Conservation (phyloP, 1,284 basidiomycete genomes). For the Malassezia equina region DNA sequence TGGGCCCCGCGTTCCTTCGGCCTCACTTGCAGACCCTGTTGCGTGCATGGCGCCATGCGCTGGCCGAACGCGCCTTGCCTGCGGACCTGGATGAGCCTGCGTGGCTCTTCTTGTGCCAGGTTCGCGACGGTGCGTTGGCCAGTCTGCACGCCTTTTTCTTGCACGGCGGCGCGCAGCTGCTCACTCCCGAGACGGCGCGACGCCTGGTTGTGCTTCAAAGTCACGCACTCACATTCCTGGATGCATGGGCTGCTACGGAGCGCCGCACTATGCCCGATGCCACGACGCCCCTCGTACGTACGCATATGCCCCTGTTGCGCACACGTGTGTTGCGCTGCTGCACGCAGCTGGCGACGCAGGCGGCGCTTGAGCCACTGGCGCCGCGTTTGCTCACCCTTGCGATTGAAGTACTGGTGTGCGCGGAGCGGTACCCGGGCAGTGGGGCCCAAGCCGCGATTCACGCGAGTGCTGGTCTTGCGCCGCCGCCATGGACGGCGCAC, state of each 20-base stretch:
- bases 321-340: slow-evolving; percentile 84
- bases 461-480: slow-evolving; percentile 73
- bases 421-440: slow-evolving; percentile 60
- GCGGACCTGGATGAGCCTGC: slow-evolving; percentile 66
- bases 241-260: slow-evolving; percentile 53
- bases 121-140: slow-evolving; percentile 79
- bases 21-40: slow-evolving; percentile 83
- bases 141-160: slow-evolving; percentile 78
- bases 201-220: slow-evolving; percentile 74
- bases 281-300: slow-evolving; percentile 20
- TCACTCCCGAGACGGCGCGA: slow-evolving; percentile 81
- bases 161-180: slow-evolving; percentile 57
- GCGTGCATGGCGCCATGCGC: slow-evolving; percentile 89
- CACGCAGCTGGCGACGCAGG: slow-evolving; percentile 64
- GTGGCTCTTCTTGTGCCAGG: slow-evolving; percentile 83
- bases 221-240: slow-evolving; percentile 81
- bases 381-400: slow-evolving; percentile 69
- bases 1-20: slow-evolving; percentile 85
- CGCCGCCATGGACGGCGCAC: slow-evolving; percentile 69
- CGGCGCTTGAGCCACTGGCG: slow-evolving; percentile 70
- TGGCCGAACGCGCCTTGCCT: slow-evolving; percentile 69
- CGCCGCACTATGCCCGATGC: background rate
- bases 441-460: slow-evolving; percentile 82
- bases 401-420: slow-evolving; percentile 74
- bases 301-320: slow-evolving; percentile 56